Base-by-base conservation (phyloP, 2,329 filamentous ascomycete genomes). In the Chaetomium globosum region DNA sequence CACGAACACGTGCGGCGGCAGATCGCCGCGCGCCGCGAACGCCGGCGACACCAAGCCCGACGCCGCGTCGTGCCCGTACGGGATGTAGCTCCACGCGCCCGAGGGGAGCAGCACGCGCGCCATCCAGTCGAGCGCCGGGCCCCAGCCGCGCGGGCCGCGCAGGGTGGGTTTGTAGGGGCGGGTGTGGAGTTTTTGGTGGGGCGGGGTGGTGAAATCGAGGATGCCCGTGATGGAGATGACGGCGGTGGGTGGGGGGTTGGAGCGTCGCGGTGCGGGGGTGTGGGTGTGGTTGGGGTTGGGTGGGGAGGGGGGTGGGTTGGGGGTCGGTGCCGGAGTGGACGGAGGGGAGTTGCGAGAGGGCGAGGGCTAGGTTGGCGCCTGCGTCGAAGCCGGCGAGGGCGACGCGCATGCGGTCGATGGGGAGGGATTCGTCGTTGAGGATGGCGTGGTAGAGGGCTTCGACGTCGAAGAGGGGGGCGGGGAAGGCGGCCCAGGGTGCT, bases 311-410 rank as follows among this genome's bases (percentile, higher is more conserved):
- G 19, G 46, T 7, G 55, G 54, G 54, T 56, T 46, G 55, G 55
- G 55, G 55, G 23, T 28, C 55, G 55, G n/a, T 28, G 23, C 55
- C 55, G 13, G 71, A 71, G 43, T 73, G 70, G 31, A 83, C 69
- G 13, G 67, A 71, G 0, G 76, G 75, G 10, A 80, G 69, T 67
- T 83, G 81, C 16, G 76, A 71, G 0, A 77, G 77, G 8, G 76
- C 73, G 0, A 85, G 73, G 0, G 78, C 71, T 1, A 85, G 74
- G 69, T 83, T 84, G 2, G 78, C 83, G 30, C 83, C 83, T 0
- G 83, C 82, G 52, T 80, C 82, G 73, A 81, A 84, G 10, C 83
- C 83, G 2, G 74, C 77, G 0, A 85, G 67, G 0, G 77, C 77
- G 5, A 84, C 74, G 21, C 74, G 73, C 3, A 68, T 61, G 8